Conservation (phyloP, 1,284 basidiomycete species). For the Mycena sp. region DNA sequence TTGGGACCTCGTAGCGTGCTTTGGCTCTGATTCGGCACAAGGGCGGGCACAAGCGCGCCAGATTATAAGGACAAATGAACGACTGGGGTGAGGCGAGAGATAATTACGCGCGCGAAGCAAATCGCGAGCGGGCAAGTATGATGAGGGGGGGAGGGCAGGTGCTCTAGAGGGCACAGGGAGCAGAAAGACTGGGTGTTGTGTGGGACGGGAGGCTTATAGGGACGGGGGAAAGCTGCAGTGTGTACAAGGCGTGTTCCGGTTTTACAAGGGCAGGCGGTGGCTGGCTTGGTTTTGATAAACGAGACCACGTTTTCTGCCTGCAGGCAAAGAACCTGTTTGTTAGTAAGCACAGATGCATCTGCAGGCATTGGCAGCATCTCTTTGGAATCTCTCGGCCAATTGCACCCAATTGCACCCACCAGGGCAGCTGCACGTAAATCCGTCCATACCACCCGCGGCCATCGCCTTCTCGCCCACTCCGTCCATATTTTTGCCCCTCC, state of each 20-base stretch:
- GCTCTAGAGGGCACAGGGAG: conserved; percentile 38
- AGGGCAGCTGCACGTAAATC: conserved; percentile 20
- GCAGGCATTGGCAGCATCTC: no score
- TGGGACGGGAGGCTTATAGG: conserved; percentile 58
- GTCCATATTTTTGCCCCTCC: conserved; percentile 21
- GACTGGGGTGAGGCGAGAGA: conserved; percentile 39
- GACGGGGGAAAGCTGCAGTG: conserved; percentile 50
- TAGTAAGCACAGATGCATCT: conserved; percentile 27
- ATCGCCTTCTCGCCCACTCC: conserved; percentile 12
- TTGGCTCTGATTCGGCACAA: no score
- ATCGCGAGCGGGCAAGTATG: conserved; percentile 52
- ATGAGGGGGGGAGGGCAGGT: conserved; percentile 23
- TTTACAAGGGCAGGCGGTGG: conserved; percentile 52
- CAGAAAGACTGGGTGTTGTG: conserved; percentile 44
- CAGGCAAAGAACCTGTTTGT: conserved; percentile 56
- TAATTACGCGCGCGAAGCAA: conserved; percentile 56
- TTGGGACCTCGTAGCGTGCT: not conserved
- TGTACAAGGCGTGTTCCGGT: conserved; percentile 60
- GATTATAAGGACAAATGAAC: conserved; percentile 38
- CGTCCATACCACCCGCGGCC: conserved; percentile 1
- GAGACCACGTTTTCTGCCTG: conserved; percentile 76
- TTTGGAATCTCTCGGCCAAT: no score
- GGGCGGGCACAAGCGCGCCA: conserved; percentile 27
- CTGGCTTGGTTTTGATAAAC: conserved; percentile 57
- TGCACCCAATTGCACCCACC: no score